These are phyloP conservation scores for Phialophora expanda DNA, from an alignment of 2,329 filamentous ascomycete genomes.

Conservation along the genomic window DNA sequence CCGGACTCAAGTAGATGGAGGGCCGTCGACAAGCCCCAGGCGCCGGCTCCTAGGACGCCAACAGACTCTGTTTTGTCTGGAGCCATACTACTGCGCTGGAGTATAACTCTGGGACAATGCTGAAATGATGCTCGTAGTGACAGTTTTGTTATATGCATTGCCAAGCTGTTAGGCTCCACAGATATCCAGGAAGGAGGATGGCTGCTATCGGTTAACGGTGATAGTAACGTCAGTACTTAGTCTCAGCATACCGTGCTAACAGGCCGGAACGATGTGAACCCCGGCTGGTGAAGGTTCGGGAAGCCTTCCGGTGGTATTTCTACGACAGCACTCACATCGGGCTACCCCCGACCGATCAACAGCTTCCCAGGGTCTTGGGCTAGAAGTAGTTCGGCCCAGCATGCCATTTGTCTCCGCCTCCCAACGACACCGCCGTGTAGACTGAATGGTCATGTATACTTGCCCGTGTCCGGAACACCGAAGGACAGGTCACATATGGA, in stretches of 20 bases:
- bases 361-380: not conserved
- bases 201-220: not conserved
- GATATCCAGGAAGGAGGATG: not conserved
- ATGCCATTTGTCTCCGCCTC: not conserved
- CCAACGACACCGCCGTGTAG: not conserved
- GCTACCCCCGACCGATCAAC: not conserved
- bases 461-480: not conserved
- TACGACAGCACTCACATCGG: not conserved
- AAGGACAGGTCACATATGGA: not conserved
- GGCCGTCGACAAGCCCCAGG: constrained; percentile 55
- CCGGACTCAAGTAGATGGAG: constrained; percentile 53
- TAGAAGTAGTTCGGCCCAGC: not conserved
- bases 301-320: not conserved
- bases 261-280: not conserved
- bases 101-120: not conserved
- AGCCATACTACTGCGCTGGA: constrained; percentile 16
- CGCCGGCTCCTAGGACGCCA: constrained; percentile 57
- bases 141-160: not conserved
- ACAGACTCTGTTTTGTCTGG: constrained; percentile 40
- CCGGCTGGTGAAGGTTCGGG: not conserved
- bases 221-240: not conserved
- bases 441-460: not conserved
- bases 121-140: not conserved
- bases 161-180: not conserved
- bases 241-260: not conserved